Conservation (phyloP, 805 yeast species). For the Yarrowia sp. region DNA sequence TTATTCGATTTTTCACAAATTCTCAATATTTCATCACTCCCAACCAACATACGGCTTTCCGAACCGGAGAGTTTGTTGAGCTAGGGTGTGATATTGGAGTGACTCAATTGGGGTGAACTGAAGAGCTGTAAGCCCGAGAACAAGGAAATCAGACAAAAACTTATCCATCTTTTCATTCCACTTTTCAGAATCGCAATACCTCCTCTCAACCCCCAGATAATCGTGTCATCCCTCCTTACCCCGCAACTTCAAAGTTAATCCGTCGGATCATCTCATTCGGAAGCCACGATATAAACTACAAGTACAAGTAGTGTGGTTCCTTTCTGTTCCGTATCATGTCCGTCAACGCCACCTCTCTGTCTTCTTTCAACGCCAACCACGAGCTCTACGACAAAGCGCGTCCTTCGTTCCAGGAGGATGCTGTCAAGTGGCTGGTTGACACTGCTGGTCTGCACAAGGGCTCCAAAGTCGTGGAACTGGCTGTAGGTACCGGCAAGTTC, state of each 20-base stretch:
- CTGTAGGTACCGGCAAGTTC: slow-evolving; percentile 72
- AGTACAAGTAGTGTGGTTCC: no score
- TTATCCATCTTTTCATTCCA: not conserved
- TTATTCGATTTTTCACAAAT: not conserved
- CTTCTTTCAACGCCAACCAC: slow-evolving; percentile 62
- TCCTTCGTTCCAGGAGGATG: slow-evolving; percentile 56
- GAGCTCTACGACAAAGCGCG: slow-evolving; percentile 59
- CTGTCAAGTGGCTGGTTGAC: slow-evolving; percentile 56
- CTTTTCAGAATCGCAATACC: not conserved
- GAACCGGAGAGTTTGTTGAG: slow-evolving; percentile 1
- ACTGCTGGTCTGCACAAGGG: slow-evolving; percentile 51
- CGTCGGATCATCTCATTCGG: not conserved
- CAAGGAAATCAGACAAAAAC: not conserved
- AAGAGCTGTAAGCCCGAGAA: not conserved
- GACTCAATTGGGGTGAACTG: not conserved
- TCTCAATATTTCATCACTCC: not conserved
- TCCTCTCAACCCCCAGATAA: not conserved
- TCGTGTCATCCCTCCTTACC: not conserved
- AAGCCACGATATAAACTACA: not conserved
- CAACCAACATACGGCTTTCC: slow-evolving; percentile 7
- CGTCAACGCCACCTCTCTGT: slow-evolving; percentile 54
- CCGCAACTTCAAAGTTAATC: slow-evolving; percentile 21
- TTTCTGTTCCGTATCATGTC: slow-evolving; percentile 33
- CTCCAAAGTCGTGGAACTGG: slow-evolving; percentile 57
- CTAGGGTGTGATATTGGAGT: not conserved